Conservation (phyloP, 306 rosid genomes). For the Dryas octopetala region DNA sequence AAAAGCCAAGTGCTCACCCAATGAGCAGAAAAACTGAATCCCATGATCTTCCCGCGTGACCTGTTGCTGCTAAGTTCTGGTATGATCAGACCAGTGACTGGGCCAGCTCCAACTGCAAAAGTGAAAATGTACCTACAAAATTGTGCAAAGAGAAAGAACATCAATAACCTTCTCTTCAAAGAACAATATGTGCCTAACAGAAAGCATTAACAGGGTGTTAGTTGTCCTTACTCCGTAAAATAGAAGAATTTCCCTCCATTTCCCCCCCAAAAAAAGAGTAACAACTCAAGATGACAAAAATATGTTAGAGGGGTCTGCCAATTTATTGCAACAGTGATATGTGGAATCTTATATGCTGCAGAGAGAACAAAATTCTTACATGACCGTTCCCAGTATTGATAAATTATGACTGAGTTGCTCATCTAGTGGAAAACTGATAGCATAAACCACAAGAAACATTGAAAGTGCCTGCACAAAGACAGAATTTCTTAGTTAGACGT, state of each 20-base stretch:
- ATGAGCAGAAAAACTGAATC: conserved; percentile 78
- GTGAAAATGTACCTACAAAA: conserved; percentile 69
- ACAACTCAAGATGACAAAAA: not conserved
- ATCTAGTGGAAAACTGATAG: conserved; percentile 59
- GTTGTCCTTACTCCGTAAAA: not conserved
- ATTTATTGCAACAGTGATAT: not conserved
- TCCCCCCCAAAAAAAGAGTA: not conserved
- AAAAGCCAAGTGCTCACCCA: conserved; percentile 55
- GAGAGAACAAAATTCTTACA: conserved; percentile 51
- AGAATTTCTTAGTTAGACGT: conserved; percentile 1
- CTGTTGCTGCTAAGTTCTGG: conserved; percentile 89
- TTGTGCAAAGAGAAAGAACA: conserved; percentile 4
- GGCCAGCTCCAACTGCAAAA: conserved; percentile 91
- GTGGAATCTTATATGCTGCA: not conserved
- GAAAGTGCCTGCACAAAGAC: conserved; percentile 62
- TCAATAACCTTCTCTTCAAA: not conserved
- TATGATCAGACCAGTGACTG: conserved; percentile 81
- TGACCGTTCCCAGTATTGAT: conserved; percentile 76
- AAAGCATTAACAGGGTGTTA: not conserved
- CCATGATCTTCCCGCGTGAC: conserved; percentile 86
- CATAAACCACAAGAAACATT: conserved; percentile 63
- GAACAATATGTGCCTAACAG: not conserved
- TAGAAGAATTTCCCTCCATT: not conserved
- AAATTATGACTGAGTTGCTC: conserved; percentile 56
- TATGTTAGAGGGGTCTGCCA: not conserved